These are phyloP conservation scores for Vanrija sp. DNA, from an alignment of 1,284 basidiomycete species.

Conservation along the genomic window DNA sequence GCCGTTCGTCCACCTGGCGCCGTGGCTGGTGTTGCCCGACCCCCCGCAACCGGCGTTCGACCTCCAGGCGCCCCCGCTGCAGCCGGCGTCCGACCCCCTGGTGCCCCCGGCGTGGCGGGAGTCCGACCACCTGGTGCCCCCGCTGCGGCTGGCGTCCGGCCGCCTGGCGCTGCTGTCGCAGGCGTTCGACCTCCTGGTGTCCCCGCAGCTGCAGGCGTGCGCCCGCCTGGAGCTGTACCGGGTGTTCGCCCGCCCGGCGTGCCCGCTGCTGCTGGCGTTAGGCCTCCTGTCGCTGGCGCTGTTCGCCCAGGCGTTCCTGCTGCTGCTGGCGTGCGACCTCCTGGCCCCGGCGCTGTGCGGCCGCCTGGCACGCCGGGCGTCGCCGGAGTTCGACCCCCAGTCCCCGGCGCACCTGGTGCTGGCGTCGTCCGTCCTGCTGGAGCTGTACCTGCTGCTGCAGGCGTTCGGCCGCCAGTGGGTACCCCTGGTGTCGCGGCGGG, in stretches of 20 bases:
- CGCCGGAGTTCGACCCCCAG: background rate
- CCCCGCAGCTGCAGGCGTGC: background rate
- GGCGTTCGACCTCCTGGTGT: background rate
- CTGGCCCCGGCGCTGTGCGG: background rate
- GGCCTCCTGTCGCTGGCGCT: constrained; percentile 3
- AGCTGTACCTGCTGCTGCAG: constrained; percentile 17
- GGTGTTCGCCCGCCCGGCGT: background rate
- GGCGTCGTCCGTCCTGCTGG: constrained; percentile 22
- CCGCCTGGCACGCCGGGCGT: background rate
- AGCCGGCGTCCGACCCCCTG: constrained; percentile 3
- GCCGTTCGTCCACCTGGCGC: background rate
- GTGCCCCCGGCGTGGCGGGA: background rate
- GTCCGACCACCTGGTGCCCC: background rate
- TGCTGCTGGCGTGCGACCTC: background rate
- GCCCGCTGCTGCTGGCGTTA: background rate
- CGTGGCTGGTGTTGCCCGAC: background rate
- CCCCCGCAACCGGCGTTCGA: background rate
- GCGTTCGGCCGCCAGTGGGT: constrained; percentile 6
- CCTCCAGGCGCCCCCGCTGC: background rate
- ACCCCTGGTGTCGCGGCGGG: background rate
- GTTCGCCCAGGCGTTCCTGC: constrained; percentile 1
- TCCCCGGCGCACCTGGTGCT: constrained; percentile 4
- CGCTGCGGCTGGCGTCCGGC: background rate
- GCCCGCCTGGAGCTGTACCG: background rate
- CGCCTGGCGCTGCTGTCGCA: background rate